Base-by-base conservation (phyloP, 768 basidiomycete species). In the Mycena albidolilacea region DNA sequence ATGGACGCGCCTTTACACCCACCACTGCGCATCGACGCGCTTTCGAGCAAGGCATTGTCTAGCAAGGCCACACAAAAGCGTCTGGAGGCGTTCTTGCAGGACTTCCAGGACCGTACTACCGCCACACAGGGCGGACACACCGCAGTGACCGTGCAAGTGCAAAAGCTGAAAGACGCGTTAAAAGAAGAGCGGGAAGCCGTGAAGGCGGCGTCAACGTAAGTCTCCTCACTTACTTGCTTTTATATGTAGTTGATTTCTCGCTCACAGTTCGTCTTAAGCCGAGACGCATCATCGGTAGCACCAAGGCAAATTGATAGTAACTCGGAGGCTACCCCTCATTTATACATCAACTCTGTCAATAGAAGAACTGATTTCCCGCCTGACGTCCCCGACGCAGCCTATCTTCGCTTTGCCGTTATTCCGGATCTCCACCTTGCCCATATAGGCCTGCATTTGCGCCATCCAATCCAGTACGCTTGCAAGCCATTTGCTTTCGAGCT, bases 131-230 rank as follows among this genome's bases (percentile, higher is more conserved):
- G 89, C 11, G 86, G 87, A 4, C 89, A 89, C 72, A 85, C 86
- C 0, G 85, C 90, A 6, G 88, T 90, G 58, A 90, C 86, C 0
- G 89, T 90, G 6, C 90, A 91, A 76, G 82, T 91, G 23, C 86
- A 88, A 77, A 91, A 91, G 78, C 80, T 91, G 62, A 83, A 83
- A 57, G 83, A 84, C 64, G 89, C 90, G 5, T 78, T 91, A 71
- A 84, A 85, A 63, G 88, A 90, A 71, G 86, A 90, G 75, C 80
- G 86, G 38, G 83, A 84, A 69, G 68, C 70, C 61, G 82, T 79
- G 71, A 78, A 78, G 58, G 59, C 62, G 5, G 55, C 63, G 8
- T 57, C 61, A 41, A 69, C 39, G 59, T 68, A 46, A 48, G 39
- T 1, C n/a, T 17, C 12, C 59, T 44, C 21, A 43, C 5, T 23